Conservation (phyloP, 2,329 filamentous ascomycete genomes). For the Ceratocystis cacaofunesta region DNA sequence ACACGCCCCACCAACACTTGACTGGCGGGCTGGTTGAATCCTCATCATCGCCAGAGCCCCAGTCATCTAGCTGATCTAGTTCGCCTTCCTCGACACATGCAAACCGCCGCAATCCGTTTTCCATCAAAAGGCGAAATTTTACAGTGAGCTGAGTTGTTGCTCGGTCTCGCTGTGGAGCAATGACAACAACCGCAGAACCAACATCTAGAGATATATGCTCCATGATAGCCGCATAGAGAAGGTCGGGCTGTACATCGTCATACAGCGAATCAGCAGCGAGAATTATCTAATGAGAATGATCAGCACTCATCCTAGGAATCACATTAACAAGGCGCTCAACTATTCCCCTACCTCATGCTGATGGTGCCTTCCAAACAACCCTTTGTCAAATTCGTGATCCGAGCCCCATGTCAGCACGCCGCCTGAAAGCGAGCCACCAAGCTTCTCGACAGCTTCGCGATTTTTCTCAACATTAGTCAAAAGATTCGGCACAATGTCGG, state of each 20-base stretch:
- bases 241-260: constrained; percentile 62
- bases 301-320: background rate
- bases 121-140: constrained; percentile 49
- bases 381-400: constrained; percentile 29
- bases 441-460: constrained; percentile 34
- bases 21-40: constrained; percentile 27
- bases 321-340: background rate
- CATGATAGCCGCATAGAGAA: constrained; percentile 56
- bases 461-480: constrained; percentile 58
- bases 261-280: constrained; percentile 81
- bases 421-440: constrained; percentile 43
- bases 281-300: constrained; percentile 40
- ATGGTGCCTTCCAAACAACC: constrained; percentile 30
- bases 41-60: constrained; percentile 39
- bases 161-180: constrained; percentile 63
- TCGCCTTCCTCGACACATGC: constrained; percentile 44
- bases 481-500: constrained; percentile 70
- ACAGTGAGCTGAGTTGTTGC: constrained; percentile 47
- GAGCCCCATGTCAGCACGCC: constrained; percentile 64
- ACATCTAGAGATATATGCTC: constrained; percentile 45
- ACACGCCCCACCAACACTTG: constrained; percentile 57
- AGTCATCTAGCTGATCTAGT: constrained; percentile 58
- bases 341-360: constrained; percentile 35
- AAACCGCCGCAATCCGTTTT: constrained; percentile 30
- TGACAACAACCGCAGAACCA: constrained; percentile 55